Evolutionary conservation across 2,329 filamentous ascomycete species (phyloP).

Genomic region (Aspergillus persii): DNA sequence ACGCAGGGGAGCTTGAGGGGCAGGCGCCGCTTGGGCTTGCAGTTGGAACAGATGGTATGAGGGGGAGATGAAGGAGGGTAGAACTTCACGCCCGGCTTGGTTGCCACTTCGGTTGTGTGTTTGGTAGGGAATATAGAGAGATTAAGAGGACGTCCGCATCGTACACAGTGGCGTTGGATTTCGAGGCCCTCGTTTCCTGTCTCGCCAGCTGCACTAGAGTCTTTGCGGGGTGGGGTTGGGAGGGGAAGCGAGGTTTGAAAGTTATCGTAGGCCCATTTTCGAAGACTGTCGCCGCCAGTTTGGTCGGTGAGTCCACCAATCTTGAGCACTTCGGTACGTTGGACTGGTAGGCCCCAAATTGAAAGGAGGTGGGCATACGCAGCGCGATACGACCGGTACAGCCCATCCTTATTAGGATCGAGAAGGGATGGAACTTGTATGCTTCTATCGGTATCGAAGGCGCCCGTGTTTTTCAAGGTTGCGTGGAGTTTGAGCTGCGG

Average conservation of each 20-base stretch:
- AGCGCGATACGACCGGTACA: constrained; percentile 54
- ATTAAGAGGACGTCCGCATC: constrained; percentile 38
- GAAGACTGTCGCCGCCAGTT: constrained; percentile 23
- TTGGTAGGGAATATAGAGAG: constrained; percentile 36
- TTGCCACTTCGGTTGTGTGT: constrained; percentile 15
- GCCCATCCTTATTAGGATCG: constrained; percentile 46
- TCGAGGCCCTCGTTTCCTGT: constrained; percentile 32
- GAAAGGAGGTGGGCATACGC: constrained; percentile 59
- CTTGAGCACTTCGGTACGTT: constrained; percentile 59
- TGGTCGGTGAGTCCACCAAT: constrained; percentile 47
- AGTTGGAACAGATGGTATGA: constrained; percentile 33
- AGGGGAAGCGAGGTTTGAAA: constrained; percentile 29
- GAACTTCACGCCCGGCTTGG: constrained; percentile 21
- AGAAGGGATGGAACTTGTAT: constrained; percentile 49
- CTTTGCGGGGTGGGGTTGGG: constrained; percentile 13
- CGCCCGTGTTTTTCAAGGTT: constrained; percentile 55
- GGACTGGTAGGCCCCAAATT: constrained; percentile 56
- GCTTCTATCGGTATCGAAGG: constrained; percentile 54
- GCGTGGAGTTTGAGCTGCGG: constrained; percentile 42
- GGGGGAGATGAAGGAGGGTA: constrained; percentile 5
- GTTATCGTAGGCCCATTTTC: constrained; percentile 23
- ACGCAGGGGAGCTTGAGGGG: constrained; percentile 41
- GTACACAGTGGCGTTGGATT: constrained; percentile 43
- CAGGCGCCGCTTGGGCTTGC: constrained; percentile 33
- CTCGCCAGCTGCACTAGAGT: constrained; percentile 9